These are phyloP conservation scores for Moniliophthora roreri DNA, from an alignment of 1,284 basidiomycete species.

Conservation along the genomic window DNA sequence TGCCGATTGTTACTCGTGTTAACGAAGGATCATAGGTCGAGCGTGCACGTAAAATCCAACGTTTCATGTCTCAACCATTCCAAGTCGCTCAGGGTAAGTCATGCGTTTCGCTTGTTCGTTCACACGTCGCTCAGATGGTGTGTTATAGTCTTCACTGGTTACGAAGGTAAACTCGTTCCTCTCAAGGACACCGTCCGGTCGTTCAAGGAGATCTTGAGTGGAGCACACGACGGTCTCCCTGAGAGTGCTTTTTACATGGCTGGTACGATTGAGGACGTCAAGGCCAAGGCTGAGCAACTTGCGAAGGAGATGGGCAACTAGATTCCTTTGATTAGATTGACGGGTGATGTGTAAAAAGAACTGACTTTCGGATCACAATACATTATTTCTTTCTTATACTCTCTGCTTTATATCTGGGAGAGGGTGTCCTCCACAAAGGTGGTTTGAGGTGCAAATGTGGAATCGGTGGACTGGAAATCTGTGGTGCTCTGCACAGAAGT, in stretches of 20 bases:
- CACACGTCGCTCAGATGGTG: no score
- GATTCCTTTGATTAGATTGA: constrained; percentile 12
- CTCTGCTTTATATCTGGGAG: no score
- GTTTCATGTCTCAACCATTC: constrained; percentile 99
- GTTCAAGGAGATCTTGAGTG: constrained; percentile 95
- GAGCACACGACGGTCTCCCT: constrained; percentile 85
- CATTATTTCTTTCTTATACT: no score
- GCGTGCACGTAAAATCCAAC: constrained; percentile 88
- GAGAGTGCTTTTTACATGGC: constrained; percentile 96
- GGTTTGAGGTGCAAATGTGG: no score
- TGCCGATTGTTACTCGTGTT: not conserved
- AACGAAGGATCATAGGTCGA: constrained; percentile 55
- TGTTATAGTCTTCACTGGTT: constrained; percentile 88
- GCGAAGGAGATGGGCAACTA: constrained; percentile 87
- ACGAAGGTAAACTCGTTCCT: constrained; percentile 93
- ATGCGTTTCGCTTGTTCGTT: no score
- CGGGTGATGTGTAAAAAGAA: no score
- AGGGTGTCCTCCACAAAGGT: no score
- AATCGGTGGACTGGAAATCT: no score
- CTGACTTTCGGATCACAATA: no score
- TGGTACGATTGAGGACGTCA: constrained; percentile 93
- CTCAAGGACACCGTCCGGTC: constrained; percentile 92
- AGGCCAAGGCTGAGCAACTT: constrained; percentile 94
- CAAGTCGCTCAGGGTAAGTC: constrained; percentile 79
- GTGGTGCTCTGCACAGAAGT: no score